These are phyloP conservation scores for Amoebophrya sp. DNA, from an alignment of 169 alveolate species.

Conservation along the genomic window DNA sequence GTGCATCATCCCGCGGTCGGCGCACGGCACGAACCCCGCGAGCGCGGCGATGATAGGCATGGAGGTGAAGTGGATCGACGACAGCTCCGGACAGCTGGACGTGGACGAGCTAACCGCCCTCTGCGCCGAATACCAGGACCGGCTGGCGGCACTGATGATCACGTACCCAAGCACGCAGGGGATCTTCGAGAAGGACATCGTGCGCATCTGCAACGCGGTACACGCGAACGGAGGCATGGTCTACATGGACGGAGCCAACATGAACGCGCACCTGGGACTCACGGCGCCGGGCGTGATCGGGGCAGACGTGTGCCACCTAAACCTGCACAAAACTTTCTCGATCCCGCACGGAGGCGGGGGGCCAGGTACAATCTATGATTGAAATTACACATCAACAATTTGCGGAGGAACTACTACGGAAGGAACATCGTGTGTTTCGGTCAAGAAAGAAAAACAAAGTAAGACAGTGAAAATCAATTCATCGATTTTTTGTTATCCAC, in stretches of 20 bases:
- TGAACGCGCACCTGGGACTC: constrained; percentile 70
- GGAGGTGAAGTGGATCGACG: constrained; percentile 54
- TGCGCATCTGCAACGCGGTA: constrained; percentile 46
- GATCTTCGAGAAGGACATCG: constrained; percentile 55
- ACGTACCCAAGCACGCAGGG: constrained; percentile 77
- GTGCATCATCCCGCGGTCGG: constrained; percentile 68
- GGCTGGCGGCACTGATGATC: constrained; percentile 52
- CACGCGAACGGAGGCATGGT: constrained; percentile 71
- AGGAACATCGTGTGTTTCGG: no score
- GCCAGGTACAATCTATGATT: no score
- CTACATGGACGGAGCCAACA: constrained; percentile 80
- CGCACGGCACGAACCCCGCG: constrained; percentile 83
- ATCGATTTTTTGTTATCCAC: no score
- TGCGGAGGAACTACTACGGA: no score
- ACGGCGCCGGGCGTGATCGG: constrained; percentile 70
- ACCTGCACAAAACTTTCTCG: constrained; percentile 71
- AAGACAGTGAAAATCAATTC: no score
- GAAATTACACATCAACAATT: no score
- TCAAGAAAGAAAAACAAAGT: no score
- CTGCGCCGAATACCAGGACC: constrained; percentile 47
- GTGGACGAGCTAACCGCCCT: constrained; percentile 46
- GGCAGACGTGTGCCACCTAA: constrained; percentile 78
- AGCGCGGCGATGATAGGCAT: constrained; percentile 61
- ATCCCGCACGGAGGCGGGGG: constrained; percentile 88
- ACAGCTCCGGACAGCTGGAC: constrained; percentile 46